Base-by-base conservation (phyloP, 495 filamentous ascomycete genomes). In the Tuber microsphaerosporum region DNA sequence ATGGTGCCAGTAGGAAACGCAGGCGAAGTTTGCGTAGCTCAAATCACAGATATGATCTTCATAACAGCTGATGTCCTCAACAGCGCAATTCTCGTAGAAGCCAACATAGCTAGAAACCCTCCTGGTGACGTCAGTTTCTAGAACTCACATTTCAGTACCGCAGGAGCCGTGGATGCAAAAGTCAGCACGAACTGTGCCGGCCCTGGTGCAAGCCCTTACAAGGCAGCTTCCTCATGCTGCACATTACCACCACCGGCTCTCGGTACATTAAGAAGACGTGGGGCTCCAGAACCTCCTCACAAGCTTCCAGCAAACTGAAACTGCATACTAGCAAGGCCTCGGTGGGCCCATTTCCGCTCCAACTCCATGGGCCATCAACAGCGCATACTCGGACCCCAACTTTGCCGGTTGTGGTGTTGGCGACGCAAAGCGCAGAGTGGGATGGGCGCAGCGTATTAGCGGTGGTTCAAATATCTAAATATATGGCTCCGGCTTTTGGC, bases 261-360 rank as follows among this genome's bases (percentile, higher is more conserved):
- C 85, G 84, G 2, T 91, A 90, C 48, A 85, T 90, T 45, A 88
- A 90, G 79, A 89, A 90, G 77, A 84, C 87, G 79, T 90, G 89
- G 89, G 84, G 84, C 31, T 91, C 7, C 85, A 88, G 79, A 90
- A 92, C 76, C 86, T 94, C 71, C 91, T 90, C 81, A 90, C 89
- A 82, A 91, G 91, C 31, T 88, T 91, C 83, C 90, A 94, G 81
- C 93, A 97, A 80, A 93, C 93, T 9, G 93, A 96, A 84, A 93
- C 93, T 1, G 92, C 91, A 74, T 89, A 88, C 79, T 75, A 75
- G 69, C 72, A 75, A 65, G 42, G 61, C 48, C 61, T 71, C 44
- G 73, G 42, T n/a, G 45, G 70, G 43, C 68, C 77, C 83, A 86
- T 79, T 85, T 76, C 39, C 41, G 73, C 51, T 51, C 69, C 74